These are phyloP conservation scores for Geranomyces michiganensis DNA, from an alignment of 192 early-diverging fungal species.

Conservation along the genomic window DNA sequence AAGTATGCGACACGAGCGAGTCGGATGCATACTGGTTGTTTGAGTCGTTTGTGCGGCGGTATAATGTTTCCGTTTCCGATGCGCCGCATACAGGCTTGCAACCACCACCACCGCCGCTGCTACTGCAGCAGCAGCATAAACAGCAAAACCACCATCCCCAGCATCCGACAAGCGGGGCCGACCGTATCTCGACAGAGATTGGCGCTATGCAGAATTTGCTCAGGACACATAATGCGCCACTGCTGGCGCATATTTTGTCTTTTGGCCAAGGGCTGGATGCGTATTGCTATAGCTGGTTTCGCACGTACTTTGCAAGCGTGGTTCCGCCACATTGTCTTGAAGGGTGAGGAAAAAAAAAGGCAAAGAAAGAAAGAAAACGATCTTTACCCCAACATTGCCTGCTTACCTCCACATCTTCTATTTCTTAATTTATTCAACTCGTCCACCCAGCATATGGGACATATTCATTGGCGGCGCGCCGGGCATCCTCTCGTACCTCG, in stretches of 20 bases:
- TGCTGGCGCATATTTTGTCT: constrained; percentile 29
- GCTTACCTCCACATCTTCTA: neutral
- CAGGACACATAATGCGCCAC: constrained; percentile 24
- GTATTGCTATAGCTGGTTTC: constrained; percentile 41
- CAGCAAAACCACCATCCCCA: no score
- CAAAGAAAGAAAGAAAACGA: no score
- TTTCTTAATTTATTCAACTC: neutral
- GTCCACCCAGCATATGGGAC: constrained; percentile 41
- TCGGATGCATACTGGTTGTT: constrained; percentile 54
- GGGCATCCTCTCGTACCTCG: constrained; percentile 45
- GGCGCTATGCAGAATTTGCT: constrained; percentile 34
- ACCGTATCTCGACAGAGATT: constrained; percentile 30
- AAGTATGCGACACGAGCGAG: constrained; percentile 48
- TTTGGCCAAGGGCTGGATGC: constrained; percentile 14
- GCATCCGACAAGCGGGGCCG: neutral
- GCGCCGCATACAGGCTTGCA: no score
- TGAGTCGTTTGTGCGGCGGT: constrained; percentile 30
- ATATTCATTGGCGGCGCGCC: constrained; percentile 45
- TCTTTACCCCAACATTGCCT: neutral
- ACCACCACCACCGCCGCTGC: no score
- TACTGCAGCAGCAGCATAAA: no score
- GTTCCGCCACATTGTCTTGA: constrained; percentile 41
- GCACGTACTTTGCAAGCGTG: constrained; percentile 40
- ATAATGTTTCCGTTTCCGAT: constrained; percentile 13
- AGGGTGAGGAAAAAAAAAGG: constrained; percentile 25